Evolutionary conservation across 495 filamentous ascomycete species (phyloP).

Genomic region (Tetracladium setigerum): DNA sequence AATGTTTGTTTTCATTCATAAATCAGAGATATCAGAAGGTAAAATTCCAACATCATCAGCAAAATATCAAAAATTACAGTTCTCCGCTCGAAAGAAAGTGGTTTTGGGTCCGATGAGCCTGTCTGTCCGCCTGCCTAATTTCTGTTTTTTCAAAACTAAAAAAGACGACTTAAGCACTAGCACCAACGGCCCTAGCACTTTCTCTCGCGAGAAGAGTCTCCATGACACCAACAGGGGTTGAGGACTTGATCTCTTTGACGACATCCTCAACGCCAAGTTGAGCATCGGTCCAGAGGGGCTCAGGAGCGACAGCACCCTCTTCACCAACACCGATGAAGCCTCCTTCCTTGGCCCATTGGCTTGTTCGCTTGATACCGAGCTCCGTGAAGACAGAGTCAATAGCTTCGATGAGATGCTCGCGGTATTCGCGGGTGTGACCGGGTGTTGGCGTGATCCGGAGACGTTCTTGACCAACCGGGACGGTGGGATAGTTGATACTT

Average conservation of each 20-base stretch:
- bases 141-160: neutral
- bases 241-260: constrained; percentile 41
- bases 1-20: no score
- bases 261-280: constrained; percentile 66
- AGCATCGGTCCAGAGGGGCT: constrained; percentile 78
- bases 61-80: neutral
- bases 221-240: constrained; percentile 28
- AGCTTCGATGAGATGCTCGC: constrained; percentile 77
- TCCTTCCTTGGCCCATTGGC: constrained; percentile 82
- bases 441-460: constrained; percentile 94
- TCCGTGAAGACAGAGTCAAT: constrained; percentile 81
- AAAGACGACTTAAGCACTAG: constrained; percentile 29
- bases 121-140: constrained; percentile 6
- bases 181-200: constrained; percentile 28
- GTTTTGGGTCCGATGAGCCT: constrained; percentile 26
- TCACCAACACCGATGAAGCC: constrained; percentile 92
- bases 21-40: no score
- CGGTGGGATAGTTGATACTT: constrained; percentile 98
- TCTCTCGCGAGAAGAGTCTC: constrained; percentile 34
- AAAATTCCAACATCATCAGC: neutral
- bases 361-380: constrained; percentile 83
- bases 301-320: constrained; percentile 45
- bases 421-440: constrained; percentile 74
- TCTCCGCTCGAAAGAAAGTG: constrained; percentile 24
- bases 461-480: constrained; percentile 91